These are phyloP conservation scores for Aspergillus glaucus DNA, from an alignment of 2,329 filamentous ascomycete species.

Conservation along the genomic window DNA sequence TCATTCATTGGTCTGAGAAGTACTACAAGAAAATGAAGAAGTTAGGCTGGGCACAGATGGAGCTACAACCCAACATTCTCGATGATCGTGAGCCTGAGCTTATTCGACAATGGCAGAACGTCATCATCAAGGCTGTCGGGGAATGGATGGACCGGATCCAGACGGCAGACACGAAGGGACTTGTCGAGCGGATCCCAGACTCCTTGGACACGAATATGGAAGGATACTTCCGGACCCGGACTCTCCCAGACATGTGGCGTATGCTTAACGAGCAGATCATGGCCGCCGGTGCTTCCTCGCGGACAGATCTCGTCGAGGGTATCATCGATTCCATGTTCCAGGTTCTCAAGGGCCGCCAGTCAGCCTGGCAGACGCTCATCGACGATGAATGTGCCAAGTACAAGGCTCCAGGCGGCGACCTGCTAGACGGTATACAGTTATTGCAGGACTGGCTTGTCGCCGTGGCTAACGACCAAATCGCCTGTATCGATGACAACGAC, in stretches of 20 bases:
- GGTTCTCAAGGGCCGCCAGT: conserved; percentile 74
- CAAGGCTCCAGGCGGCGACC: conserved; percentile 45
- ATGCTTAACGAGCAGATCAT: conserved; percentile 92
- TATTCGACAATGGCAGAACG: conserved; percentile 84
- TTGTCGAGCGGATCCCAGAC: conserved; percentile 69
- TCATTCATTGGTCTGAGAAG: conserved; percentile 90
- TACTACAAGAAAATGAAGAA: conserved; percentile 96
- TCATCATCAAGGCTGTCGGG: conserved; percentile 92
- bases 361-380: conserved; percentile 78
- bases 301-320: conserved; percentile 85
- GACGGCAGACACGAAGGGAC: conserved; percentile 71
- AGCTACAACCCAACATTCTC: conserved; percentile 79
- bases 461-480: conserved; percentile 96
- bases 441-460: conserved; percentile 88
- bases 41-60: conserved; percentile 68
- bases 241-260: conserved; percentile 89
- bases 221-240: conserved; percentile 86
- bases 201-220: conserved; percentile 83
- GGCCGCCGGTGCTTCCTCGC: conserved; percentile 75
- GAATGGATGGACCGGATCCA: conserved; percentile 97
- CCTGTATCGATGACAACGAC: conserved; percentile 83
- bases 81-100: conserved; percentile 86
- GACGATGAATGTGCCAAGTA: conserved; percentile 78
- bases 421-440: conserved; percentile 64
- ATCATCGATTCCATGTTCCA: conserved; percentile 95